phyloP scores from a whole-genome alignment of 2,329 filamentous ascomycete species.

The Talaromyces sp. region DNA sequence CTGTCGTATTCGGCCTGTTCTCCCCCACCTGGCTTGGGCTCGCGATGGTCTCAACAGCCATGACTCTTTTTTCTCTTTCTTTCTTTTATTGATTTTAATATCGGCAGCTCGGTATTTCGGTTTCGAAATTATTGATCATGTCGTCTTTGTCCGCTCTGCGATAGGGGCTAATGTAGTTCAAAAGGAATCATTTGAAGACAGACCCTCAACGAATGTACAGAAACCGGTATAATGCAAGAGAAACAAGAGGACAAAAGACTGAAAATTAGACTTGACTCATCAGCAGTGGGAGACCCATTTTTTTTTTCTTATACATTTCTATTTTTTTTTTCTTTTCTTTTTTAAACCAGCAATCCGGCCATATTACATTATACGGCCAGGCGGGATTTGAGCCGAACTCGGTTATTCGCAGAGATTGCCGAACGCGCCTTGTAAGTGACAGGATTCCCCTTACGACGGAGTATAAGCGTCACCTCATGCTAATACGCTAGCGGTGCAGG shows the following conservation, averaged over 20 bases:
- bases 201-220: too few species aligned
- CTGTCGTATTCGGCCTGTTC: not conserved
- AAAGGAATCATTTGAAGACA: too few species aligned
- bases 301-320: too few species aligned
- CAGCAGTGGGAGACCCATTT: not conserved
- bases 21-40: too few species aligned
- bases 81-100: not conserved
- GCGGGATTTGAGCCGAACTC: slow-evolving; percentile 21
- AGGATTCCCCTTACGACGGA: too few species aligned
- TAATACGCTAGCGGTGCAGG: too few species aligned
- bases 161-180: not conserved
- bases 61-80: not conserved
- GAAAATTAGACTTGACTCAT: slow-evolving; percentile 8
- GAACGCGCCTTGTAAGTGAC: too few species aligned
- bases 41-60: not conserved
- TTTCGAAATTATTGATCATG: slow-evolving; percentile 1
- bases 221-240: not conserved
- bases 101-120: not conserved
- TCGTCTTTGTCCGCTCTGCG: not conserved
- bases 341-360: too few species aligned
- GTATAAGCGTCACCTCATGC: too few species aligned
- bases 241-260: too few species aligned
- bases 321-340: too few species aligned
- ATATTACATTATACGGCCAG: not conserved
- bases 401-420: slow-evolving; percentile 25